Conservation (phyloP, 805 yeast species). For the Metschnikowia arizonensis region DNA sequence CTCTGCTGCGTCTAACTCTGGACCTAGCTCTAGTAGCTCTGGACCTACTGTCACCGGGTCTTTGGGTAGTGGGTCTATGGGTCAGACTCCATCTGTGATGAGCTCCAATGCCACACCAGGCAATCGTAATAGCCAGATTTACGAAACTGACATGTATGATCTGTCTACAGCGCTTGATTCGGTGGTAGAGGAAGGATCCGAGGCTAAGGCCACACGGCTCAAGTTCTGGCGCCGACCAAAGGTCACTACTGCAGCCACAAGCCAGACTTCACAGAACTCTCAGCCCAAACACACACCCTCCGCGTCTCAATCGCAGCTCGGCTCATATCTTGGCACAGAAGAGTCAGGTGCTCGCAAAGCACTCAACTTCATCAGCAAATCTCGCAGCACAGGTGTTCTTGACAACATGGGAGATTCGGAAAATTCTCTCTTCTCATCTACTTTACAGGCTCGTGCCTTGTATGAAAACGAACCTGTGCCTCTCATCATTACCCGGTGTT, state of each 20-base stretch:
- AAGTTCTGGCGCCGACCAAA: constrained; percentile 45
- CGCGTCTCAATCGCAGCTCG: not conserved
- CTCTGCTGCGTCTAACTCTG: too few relatives aligned
- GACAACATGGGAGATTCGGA: constrained; percentile 29
- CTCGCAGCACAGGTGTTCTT: constrained; percentile 46
- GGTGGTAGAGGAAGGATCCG: constrained; percentile 19
- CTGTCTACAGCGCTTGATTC: constrained; percentile 11
- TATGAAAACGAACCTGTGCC: constrained; percentile 67
- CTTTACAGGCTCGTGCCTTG: constrained; percentile 59
- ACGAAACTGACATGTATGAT: constrained; percentile 11
- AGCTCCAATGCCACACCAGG: not conserved
- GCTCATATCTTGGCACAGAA: not conserved
- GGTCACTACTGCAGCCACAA: constrained; percentile 19
- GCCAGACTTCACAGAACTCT: not conserved
- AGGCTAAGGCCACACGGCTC: constrained; percentile 40
- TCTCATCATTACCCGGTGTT: constrained; percentile 62
- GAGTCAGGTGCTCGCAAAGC: constrained; percentile 13
- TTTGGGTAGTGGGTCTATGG: too few relatives aligned
- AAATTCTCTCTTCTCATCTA: constrained; percentile 42
- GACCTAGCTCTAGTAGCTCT: too few relatives aligned
- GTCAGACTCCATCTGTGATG: not conserved
- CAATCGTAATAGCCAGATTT: constrained; percentile 7
- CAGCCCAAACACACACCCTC: not conserved
- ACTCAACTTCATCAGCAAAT: constrained; percentile 29
- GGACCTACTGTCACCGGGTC: too few relatives aligned